phyloP scores from a whole-genome alignment of 441 rosid species.

The Populus hybrid region DNA sequence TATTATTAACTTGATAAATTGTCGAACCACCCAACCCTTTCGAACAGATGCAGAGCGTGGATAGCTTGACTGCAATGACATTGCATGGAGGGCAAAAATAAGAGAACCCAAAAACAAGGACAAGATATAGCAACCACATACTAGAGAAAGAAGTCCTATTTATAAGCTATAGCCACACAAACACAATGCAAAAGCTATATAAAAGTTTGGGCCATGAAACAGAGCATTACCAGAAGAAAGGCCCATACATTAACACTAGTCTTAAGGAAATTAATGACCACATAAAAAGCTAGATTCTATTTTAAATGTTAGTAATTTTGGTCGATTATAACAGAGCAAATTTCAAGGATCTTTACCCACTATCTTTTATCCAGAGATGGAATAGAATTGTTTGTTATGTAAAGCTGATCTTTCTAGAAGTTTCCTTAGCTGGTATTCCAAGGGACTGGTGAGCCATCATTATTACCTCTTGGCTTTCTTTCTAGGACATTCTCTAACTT shows the following conservation, averaged over 20 bases:
- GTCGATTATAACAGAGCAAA: too few species aligned
- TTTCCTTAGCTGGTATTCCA: background rate
- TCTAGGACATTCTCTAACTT: background rate
- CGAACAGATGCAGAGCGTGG: slow-evolving; percentile 78
- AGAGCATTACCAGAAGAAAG: background rate
- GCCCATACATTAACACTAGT: background rate
- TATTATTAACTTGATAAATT: slow-evolving; percentile 70
- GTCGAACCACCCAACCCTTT: slow-evolving; percentile 91
- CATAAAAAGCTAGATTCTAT: background rate
- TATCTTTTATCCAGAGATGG: background rate
- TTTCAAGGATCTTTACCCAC: background rate
- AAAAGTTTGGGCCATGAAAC: background rate
- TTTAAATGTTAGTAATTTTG: too few species aligned
- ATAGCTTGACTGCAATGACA: slow-evolving; percentile 60
- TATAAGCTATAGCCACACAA: background rate
- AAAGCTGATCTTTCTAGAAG: background rate
- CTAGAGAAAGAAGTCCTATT: background rate
- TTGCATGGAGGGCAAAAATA: background rate
- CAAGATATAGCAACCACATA: background rate
- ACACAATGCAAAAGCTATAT: background rate
- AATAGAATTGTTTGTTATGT: background rate
- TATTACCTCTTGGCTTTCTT: background rate
- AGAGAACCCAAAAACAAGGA: background rate
- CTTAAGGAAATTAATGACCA: background rate
- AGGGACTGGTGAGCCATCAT: background rate